phyloP scores from a whole-genome alignment of 768 basidiomycete species.

The Glaciozyma martinii region DNA sequence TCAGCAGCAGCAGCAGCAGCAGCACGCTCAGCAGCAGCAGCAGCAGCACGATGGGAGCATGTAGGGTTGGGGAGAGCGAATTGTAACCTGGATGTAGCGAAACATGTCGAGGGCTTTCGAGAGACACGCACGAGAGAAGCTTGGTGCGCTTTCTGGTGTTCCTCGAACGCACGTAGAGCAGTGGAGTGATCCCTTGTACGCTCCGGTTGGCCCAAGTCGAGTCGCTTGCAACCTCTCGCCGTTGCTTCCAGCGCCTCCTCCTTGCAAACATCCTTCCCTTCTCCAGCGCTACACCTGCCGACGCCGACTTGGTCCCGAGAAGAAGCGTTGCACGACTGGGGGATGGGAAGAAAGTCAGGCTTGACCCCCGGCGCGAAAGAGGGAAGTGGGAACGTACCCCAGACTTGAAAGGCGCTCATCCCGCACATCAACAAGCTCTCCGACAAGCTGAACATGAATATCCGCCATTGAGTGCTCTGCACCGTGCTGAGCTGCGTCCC shows the following conservation, averaged over 20 bases:
- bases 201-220: too few relatives aligned
- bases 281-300: conserved; percentile 22
- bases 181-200: too few relatives aligned
- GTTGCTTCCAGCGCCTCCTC: too few relatives aligned
- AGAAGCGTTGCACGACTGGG: conserved; percentile 33
- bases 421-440: conserved; percentile 33
- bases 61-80: too few relatives aligned
- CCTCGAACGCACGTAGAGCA: too few relatives aligned
- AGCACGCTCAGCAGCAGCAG: conserved; percentile 6
- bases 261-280: too few relatives aligned
- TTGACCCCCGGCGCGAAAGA: neutral
- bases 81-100: too few relatives aligned
- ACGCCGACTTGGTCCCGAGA: conserved; percentile 30
- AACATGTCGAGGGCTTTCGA: too few relatives aligned
- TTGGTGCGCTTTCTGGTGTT: too few relatives aligned
- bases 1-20: neutral
- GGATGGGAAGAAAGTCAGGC: neutral
- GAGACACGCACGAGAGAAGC: too few relatives aligned
- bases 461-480: conserved; percentile 31
- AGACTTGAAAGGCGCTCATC: conserved; percentile 35
- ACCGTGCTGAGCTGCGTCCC: conserved; percentile 29
- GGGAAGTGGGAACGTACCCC: conserved; percentile 9
- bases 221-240: too few relatives aligned
- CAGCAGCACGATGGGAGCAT: conserved; percentile 3
- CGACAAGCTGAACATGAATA: conserved; percentile 31